Base-by-base conservation (phyloP, 768 basidiomycete species). In the Russula vinacea region DNA sequence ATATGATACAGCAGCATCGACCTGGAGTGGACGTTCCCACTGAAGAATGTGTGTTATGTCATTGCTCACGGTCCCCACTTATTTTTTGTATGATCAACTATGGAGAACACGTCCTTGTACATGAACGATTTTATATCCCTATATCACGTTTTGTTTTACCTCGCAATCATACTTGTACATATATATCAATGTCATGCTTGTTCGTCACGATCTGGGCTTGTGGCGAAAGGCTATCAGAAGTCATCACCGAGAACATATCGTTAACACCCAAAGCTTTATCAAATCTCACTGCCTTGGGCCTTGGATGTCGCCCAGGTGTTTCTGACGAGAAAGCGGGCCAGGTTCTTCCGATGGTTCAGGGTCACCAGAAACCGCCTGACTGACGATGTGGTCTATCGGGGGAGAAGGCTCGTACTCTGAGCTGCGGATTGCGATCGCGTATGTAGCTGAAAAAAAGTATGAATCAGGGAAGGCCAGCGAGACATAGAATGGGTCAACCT, bases 321-420 rank as follows among this genome's bases (percentile, higher is more conserved):
- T 55, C 26, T 42, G 55, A 45, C 54, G 59, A 14, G 47, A 58
- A 54, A 53, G 35, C 40, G 22, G 22, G 40, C 19, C 53, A 33
- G 26, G 52, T 7, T 42, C 69, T 26, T 65, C 58, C 33, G 40
- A 52, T 29, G 39, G 16, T 39, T 59, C 56, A 33, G 58, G 59
- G 32, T 44, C 61, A 50, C 39, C 53, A 13, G 62, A 44, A 37
- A 60, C 39, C n/a, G 65, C 69, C 19, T 71, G 81, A 2, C 78
- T 77, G 56, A 90, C 83, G 44, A 91, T 82, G 70, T 88, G 87
- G 64, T 89, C 87, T 40, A 85, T 80, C 53, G 89, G 84, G 9
- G 81, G 81, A 4, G 87, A 81, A 8, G 90, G 71, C 68, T 89
- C 86, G 67, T 85, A 90, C 69, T 92, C 90, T 19, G 86, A 90